phyloP scores from a whole-genome alignment of 352 stramenopile genomes.

The Globisporangium cylindrosporum region DNA sequence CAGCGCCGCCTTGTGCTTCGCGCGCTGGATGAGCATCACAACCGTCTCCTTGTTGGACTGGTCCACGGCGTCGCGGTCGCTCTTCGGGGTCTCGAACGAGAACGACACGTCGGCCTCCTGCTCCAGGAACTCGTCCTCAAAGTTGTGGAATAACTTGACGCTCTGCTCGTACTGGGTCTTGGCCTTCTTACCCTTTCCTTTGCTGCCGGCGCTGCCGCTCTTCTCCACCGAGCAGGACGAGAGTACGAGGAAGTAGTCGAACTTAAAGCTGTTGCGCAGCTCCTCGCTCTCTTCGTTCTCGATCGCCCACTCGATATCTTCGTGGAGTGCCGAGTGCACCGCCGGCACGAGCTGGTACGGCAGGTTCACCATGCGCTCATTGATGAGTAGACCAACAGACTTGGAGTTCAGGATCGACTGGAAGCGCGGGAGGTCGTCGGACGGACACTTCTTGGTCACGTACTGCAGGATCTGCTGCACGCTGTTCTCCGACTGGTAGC shows the following conservation, averaged over 20 bases:
- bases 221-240: constrained; percentile 63
- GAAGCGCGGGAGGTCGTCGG: constrained; percentile 39
- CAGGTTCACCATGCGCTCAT: constrained; percentile 86
- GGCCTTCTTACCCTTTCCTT: constrained; percentile 63
- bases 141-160: constrained; percentile 81
- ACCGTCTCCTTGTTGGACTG: constrained; percentile 65
- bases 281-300: constrained; percentile 65
- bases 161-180: constrained; percentile 69
- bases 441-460: constrained; percentile 71
- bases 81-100: constrained; percentile 65
- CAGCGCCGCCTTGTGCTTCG: constrained; percentile 81
- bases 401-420: constrained; percentile 61
- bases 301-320: constrained; percentile 85
- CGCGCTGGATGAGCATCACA: constrained; percentile 74
- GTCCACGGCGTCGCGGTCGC: constrained; percentile 57
- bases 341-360: constrained; percentile 82
- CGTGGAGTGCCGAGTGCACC: constrained; percentile 74
- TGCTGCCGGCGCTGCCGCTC: constrained; percentile 22
- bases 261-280: constrained; percentile 63
- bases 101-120: constrained; percentile 66
- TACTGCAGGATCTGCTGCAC: constrained; percentile 79
- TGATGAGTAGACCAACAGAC: constrained; percentile 68
- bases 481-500: constrained; percentile 46
- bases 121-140: constrained; percentile 87
- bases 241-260: constrained; percentile 85